phyloP scores from a whole-genome alignment of 2,329 filamentous ascomycete species.

The Neopestalotiopsis sp. region DNA sequence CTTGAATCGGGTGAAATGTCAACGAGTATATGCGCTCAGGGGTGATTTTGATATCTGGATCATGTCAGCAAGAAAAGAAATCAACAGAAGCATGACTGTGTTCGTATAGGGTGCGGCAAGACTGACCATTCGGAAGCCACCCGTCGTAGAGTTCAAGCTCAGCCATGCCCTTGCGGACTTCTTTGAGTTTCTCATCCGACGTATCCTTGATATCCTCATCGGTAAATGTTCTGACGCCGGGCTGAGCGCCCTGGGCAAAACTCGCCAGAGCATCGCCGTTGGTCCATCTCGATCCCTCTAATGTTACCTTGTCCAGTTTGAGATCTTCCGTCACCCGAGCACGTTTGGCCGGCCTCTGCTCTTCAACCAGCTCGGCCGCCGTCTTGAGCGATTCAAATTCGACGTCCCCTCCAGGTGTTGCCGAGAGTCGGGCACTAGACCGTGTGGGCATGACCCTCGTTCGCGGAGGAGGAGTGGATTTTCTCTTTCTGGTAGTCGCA shows the following conservation, averaged over 20 bases:
- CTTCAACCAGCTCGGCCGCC: slow-evolving; percentile 48
- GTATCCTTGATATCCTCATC: slow-evolving; percentile 84
- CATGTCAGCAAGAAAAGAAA: slow-evolving; percentile 7
- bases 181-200: slow-evolving; percentile 75
- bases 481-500: slow-evolving; percentile 41
- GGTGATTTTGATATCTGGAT: slow-evolving; percentile 83
- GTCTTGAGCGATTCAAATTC: slow-evolving; percentile 53
- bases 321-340: slow-evolving; percentile 61
- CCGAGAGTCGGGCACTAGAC: slow-evolving; percentile 64
- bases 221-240: slow-evolving; percentile 83
- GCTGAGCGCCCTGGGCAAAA: slow-evolving; percentile 71
- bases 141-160: slow-evolving; percentile 80
- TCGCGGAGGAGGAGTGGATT: slow-evolving; percentile 50
- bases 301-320: slow-evolving; percentile 76
- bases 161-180: slow-evolving; percentile 78
- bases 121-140: slow-evolving; percentile 79
- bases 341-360: slow-evolving; percentile 55
- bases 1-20: slow-evolving; percentile 83
- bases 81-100: neutral
- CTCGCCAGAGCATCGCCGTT: slow-evolving; percentile 69
- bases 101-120: slow-evolving; percentile 20
- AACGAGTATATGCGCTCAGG: slow-evolving; percentile 88
- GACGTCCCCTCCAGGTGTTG: slow-evolving; percentile 54
- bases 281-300: slow-evolving; percentile 81
- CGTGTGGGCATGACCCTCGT: slow-evolving; percentile 58